phyloP scores from a whole-genome alignment of 1,139 yeast species.

The Hemisphaericaspora xylofermentans region DNA sequence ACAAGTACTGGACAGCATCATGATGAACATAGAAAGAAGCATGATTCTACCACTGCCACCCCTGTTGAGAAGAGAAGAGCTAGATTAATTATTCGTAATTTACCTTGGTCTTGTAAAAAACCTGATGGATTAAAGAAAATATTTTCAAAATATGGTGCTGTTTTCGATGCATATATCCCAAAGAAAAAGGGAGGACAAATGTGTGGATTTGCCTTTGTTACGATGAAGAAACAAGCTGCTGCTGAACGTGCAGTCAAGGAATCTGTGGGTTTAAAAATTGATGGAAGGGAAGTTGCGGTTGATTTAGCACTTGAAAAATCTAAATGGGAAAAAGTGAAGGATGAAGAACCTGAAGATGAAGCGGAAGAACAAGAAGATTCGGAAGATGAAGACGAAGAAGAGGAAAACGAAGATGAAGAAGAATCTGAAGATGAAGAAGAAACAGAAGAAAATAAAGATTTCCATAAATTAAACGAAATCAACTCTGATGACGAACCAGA shows the following conservation, averaged over 20 bases:
- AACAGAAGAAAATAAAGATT: slow-evolving; percentile 31
- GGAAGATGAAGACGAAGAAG: slow-evolving; percentile 22
- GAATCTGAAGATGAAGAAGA: slow-evolving; percentile 37
- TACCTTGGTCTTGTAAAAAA: slow-evolving; percentile 93
- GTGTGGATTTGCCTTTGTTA: slow-evolving; percentile 94
- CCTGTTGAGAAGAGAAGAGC: slow-evolving; percentile 68
- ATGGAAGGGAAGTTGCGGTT: slow-evolving; percentile 90
- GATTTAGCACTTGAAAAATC: slow-evolving; percentile 90
- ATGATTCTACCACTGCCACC: not conserved
- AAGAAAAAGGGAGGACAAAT: slow-evolving; percentile 83
- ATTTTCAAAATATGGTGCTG: slow-evolving; percentile 81
- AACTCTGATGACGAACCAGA: slow-evolving; percentile 33
- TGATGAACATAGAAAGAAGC: slow-evolving; percentile 17
- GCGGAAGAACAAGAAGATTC: slow-evolving; percentile 26
- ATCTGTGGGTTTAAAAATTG: slow-evolving; percentile 71
- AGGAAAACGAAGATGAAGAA: slow-evolving; percentile 26
- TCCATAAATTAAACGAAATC: slow-evolving; percentile 24
- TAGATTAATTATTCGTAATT: slow-evolving; percentile 80
- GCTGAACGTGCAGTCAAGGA: slow-evolving; percentile 84
- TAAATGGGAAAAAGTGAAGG: slow-evolving; percentile 60
- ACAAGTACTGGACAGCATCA: slow-evolving; percentile 11
- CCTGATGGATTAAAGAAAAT: slow-evolving; percentile 67
- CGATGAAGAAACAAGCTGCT: slow-evolving; percentile 76
- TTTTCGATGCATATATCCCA: slow-evolving; percentile 87
- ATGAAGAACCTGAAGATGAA: slow-evolving; percentile 27